These are phyloP conservation scores for Tripidium arundinaceum DNA, from an alignment of 202 grass and related monocot genomes.

Conservation along the genomic window DNA sequence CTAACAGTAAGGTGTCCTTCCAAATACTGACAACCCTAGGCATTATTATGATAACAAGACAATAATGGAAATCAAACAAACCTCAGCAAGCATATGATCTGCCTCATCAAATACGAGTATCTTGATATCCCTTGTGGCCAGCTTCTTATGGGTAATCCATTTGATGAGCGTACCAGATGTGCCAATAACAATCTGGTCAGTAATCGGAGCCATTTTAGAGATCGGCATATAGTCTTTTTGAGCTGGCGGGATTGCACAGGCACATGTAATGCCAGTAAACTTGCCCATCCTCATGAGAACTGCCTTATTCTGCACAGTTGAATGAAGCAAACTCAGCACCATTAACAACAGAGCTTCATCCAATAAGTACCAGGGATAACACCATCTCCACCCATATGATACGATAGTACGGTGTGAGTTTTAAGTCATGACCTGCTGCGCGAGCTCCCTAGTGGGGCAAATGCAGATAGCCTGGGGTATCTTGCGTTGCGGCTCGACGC, in stretches of 20 bases:
- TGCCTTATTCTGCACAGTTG: slow-evolving; percentile 63
- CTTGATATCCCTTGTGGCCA: slow-evolving; percentile 65
- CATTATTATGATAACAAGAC: background rate
- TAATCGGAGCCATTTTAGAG: slow-evolving; percentile 44
- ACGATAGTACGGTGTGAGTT: too few species aligned
- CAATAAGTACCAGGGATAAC: too few species aligned
- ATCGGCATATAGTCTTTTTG: slow-evolving; percentile 62
- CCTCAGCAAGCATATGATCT: slow-evolving; percentile 95
- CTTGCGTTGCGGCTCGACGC: slow-evolving; percentile 59
- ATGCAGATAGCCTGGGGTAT: slow-evolving; percentile 90
- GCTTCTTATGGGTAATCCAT: slow-evolving; percentile 69
- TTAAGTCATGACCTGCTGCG: too few species aligned
- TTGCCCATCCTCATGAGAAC: slow-evolving; percentile 91
- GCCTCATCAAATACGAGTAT: slow-evolving; percentile 92
- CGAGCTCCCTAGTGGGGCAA: slow-evolving; percentile 91
- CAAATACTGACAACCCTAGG: too few species aligned
- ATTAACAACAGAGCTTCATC: background rate
- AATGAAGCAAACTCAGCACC: slow-evolving; percentile 24
- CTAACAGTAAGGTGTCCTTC: too few species aligned
- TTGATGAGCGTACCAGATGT: slow-evolving; percentile 95
- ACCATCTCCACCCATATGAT: background rate
- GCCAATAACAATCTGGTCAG: slow-evolving; percentile 88
- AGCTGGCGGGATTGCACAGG: slow-evolving; percentile 68
- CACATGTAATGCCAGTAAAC: slow-evolving; percentile 73
- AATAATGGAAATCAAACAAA: slow-evolving; percentile 27